Evolutionary conservation across 164 flowering plant genomes (phyloP).

Genomic region (Magnolia kwangsiensis): DNA sequence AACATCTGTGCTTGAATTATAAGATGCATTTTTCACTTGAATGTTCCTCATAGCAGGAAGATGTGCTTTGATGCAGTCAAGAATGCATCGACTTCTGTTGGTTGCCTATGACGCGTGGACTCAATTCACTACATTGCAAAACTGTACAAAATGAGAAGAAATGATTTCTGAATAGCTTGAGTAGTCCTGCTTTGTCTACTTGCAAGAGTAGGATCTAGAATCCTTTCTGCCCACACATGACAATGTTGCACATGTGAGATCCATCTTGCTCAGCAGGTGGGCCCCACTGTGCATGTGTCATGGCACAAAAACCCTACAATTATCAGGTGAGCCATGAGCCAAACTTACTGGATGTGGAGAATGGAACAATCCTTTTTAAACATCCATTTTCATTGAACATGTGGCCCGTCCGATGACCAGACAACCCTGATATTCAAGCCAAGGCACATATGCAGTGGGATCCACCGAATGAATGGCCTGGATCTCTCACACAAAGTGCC

Average conservation of each 20-base stretch:
- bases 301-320: background rate
- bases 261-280: background rate
- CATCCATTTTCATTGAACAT: no score
- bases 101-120: conserved; percentile 33
- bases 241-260: background rate
- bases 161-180: conserved; percentile 24
- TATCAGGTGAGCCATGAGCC: background rate
- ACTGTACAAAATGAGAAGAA: conserved; percentile 32
- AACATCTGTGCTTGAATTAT: conserved; percentile 21
- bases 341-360: no score
- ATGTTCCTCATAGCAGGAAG: conserved; percentile 38
- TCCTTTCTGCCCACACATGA: background rate
- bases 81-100: conserved; percentile 47
- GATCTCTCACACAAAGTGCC: background rate
- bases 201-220: background rate
- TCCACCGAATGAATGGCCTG: no score
- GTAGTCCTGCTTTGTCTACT: background rate
- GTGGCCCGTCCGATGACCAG: no score
- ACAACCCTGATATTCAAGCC: no score
- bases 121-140: conserved; percentile 45
- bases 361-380: no score
- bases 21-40: conserved; percentile 30
- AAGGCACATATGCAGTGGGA: no score
- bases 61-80: conserved; percentile 42
- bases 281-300: background rate